Percentiles rank a stretch among this genome's conserved stretches.
Conservation (phyloP, 768 basidiomycete species). For the Steccherinum ochraceum region DNA sequence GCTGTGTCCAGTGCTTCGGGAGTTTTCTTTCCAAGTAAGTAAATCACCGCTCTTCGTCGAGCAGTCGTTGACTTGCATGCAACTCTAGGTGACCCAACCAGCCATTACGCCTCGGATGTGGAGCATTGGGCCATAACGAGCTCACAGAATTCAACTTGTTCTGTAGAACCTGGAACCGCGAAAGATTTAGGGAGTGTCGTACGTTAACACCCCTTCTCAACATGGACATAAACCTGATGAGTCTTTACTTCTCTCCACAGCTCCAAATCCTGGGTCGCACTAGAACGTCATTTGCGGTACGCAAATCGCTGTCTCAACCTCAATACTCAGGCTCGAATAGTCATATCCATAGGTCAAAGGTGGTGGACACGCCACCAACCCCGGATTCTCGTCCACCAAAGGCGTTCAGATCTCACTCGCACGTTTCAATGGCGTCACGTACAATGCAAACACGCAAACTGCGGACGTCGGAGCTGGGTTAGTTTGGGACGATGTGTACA, state of each 20-base stretch:
- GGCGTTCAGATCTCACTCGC: conserved; percentile 30
- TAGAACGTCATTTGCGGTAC: conserved; percentile 48
- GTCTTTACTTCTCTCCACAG: conserved; percentile 25
- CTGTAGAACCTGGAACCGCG: conserved; percentile 51
- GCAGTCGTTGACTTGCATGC: background rate
- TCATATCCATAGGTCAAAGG: conserved; percentile 21
- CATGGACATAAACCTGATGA: background rate
- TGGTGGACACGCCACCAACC: conserved; percentile 27
- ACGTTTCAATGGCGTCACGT: conserved; percentile 22
- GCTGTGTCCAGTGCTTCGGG: conserved; percentile 37
- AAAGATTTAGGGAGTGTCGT: conserved; percentile 48
- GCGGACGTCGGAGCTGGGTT: conserved; percentile 31
- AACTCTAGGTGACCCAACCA: background rate
- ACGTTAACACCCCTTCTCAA: conserved; percentile 9
- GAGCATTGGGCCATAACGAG: conserved; percentile 49
- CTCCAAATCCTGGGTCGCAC: conserved; percentile 39
- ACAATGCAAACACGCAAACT: conserved; percentile 15
- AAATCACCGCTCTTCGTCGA: background rate
- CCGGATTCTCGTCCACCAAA: conserved; percentile 29
- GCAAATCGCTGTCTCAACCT: conserved; percentile 5
- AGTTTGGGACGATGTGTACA: conserved; percentile 67
- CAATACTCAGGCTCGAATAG: background rate
- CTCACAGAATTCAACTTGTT: conserved; percentile 36
- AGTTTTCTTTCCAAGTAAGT: conserved; percentile 38
- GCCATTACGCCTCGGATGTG: conserved; percentile 35